Evolutionary conservation across 139 green algal species (phyloP), one percentile per base, ranked within the genome.

Genomic region (Auxenochlorella protothecoides): DNA sequence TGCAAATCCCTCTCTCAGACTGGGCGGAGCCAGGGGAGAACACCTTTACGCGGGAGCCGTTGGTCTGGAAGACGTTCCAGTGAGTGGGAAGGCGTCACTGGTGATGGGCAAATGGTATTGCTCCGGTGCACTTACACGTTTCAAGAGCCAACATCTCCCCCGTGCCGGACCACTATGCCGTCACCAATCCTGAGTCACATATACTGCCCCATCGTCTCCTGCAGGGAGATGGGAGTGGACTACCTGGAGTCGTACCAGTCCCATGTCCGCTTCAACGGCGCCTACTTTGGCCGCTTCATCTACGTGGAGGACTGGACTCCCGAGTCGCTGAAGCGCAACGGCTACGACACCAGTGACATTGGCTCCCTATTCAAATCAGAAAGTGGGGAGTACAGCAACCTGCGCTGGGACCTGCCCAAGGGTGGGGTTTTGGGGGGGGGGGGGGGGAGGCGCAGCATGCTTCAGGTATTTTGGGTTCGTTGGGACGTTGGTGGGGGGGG

Each of bases 21-120:
- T 83, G 74, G 56, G 54, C 81, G 27, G 90, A 96, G 77, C 80
- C 67, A 15, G 91, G 91, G 3, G 83, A 94, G 73, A 85, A 87
- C 65, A 88, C 78, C 62, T 96, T 92, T 83, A 92, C 95, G 87
- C 74, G 87, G 0, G 84, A 90, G 68, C 70, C 75, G 53, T 66
- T 92, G 8, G 78, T 73, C 5, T 85, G 78, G 67, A 16, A 83
- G 59, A 63, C 81, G 0, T 73, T 91, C n/a, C 55, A 44, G 27
- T 44, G 63, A 55, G 73, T 66, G 60, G 27, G 27, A 44, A 44
- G 27, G 27, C 27, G 27, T 44, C 27, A 44, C 27, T 44, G 27
- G 27, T 44, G 27, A 1, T 44, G 27, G 27, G 27, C 27, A 0
- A 44, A 44, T 44, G 27, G 27, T 44, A 44, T 44, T 1, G 27